Evolutionary conservation across 73 alveolate species (phyloP).

Genomic region (Paramecium sonneborni): DNA sequence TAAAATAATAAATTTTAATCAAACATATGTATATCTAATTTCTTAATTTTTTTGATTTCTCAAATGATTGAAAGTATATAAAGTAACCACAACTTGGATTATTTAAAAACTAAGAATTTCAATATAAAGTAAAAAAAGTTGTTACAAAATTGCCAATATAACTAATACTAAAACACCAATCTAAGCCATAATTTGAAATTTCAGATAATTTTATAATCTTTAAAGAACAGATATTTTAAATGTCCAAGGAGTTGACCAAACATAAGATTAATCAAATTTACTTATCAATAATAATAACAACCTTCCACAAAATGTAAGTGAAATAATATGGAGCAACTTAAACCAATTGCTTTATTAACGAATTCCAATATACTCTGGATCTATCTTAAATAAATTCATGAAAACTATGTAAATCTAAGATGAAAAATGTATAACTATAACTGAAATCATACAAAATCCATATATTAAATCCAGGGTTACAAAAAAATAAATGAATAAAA

Average conservation of each 20-base stretch:
- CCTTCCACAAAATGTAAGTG: slow-evolving; percentile 46
- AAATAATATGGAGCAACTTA: not conserved
- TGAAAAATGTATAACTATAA: not conserved
- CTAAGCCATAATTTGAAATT: not conserved
- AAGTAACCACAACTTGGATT: not conserved
- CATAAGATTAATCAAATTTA: not conserved
- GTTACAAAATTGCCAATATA: not conserved
- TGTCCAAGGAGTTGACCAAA: slow-evolving; percentile 51
- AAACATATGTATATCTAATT: slow-evolving; percentile 24
- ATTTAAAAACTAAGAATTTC: not conserved
- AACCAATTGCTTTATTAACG: not conserved
- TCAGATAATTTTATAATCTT: not conserved
- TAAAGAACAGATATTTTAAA: not conserved
- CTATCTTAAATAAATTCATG: slow-evolving; percentile 34
- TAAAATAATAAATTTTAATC: not conserved
- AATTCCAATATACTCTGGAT: slow-evolving; percentile 54
- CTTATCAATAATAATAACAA: slow-evolving; percentile 11
- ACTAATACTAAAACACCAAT: not conserved
- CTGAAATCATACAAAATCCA: slow-evolving; percentile 36
- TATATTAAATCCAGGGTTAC: not conserved
- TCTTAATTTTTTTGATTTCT: not conserved
- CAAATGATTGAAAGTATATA: not conserved
- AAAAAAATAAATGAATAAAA: not conserved
- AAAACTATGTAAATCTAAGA: slow-evolving; percentile 17
- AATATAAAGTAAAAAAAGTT: not conserved